Base-by-base conservation (phyloP, 2,329 filamentous ascomycete genomes). In the Pseudocercospora fuligena region DNA sequence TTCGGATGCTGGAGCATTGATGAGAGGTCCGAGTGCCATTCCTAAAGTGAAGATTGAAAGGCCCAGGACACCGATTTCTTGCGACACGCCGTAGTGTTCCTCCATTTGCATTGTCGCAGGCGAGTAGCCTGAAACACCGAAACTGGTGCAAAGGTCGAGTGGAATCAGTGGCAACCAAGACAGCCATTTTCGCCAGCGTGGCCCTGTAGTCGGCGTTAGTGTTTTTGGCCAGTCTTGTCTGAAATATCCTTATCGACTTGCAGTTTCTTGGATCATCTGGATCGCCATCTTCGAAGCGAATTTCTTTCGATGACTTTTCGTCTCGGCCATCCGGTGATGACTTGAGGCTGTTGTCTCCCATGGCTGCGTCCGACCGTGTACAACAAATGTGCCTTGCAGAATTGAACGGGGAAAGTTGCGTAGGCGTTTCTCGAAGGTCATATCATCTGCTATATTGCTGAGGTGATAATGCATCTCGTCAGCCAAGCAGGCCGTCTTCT, bases 31-130 rank as follows among this genome's bases (percentile, higher is more conserved):
- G 16, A 83, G 78, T 1, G 81, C 81, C 3, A 84, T 70, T 0
- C 81, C 82, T 12, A 84, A 73, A 14, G 83, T 76, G 62, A 82
- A 84, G 8, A 70, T 31, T 51, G 79, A 82, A 53, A 84, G 65
- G 1, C 82, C 82, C 5, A 84, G 71, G 0, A 80, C 82, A 1
- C 78, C 31, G 31, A 33, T 33, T 14, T 33, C 31, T 33, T 33
- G 31, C 31, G 31, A 33, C 4, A 33, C 31, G 31, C 31, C 31
- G 31, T 33, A 33, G 31, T 33, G 31, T 33, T 33, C 12, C 31
- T 33, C 31, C 9, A 33, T 33, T 12, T 33, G 31, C 31, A 33
- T 33, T 33, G 31, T 33, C 4, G 31, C 31, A 3, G 31, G 31
- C 31, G 31, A 33, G 11, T 33, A 33, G 31, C 31, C 31, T 33